A percentile compares a stretch with the other conserved stretches of the same genome.
These are phyloP conservation scores for Fusarium sp. DNA, from an alignment of 2,329 filamentous ascomycete species.

Conservation along the genomic window DNA sequence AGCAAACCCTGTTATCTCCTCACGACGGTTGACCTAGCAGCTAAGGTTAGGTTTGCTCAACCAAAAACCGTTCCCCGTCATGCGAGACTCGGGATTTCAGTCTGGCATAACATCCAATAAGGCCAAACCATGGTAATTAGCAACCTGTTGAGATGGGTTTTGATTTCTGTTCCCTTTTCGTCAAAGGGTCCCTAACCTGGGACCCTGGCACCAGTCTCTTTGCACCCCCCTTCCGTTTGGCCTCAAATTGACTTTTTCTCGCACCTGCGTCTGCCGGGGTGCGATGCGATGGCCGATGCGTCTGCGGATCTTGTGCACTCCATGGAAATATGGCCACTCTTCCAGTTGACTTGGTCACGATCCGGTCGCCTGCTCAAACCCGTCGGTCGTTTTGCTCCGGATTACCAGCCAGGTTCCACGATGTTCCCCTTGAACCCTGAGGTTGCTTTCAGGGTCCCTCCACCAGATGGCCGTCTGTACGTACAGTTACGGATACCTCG, in stretches of 20 bases:
- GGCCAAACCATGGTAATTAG: conserved; percentile 15
- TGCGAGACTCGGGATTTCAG: conserved; percentile 5
- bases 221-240: conserved; percentile 25
- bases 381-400: conserved; percentile 48
- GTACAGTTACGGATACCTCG: too few species aligned
- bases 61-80: conserved; percentile 25
- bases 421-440: conserved; percentile 25
- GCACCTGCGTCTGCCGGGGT: conserved; percentile 27
- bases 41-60: conserved; percentile 4
- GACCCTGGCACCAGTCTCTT: conserved; percentile 14
- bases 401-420: conserved; percentile 16
- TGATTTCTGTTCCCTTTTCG: neutral
- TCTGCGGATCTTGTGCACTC: conserved; percentile 11
- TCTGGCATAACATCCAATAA: conserved; percentile 24
- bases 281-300: conserved; percentile 1
- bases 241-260: conserved; percentile 41
- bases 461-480: conserved; percentile 7
- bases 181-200: neutral
- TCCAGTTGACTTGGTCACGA: conserved; percentile 9
- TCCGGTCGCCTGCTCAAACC: conserved; percentile 12
- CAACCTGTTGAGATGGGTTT: conserved; percentile 22
- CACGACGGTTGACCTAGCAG: neutral
- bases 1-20: conserved; percentile 25
- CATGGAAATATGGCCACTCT: neutral
- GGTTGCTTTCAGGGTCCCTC: conserved; percentile 36